phyloP scores from a whole-genome alignment of 371 early-diverging fungal genomes.

The Mucor plumbeus region DNA sequence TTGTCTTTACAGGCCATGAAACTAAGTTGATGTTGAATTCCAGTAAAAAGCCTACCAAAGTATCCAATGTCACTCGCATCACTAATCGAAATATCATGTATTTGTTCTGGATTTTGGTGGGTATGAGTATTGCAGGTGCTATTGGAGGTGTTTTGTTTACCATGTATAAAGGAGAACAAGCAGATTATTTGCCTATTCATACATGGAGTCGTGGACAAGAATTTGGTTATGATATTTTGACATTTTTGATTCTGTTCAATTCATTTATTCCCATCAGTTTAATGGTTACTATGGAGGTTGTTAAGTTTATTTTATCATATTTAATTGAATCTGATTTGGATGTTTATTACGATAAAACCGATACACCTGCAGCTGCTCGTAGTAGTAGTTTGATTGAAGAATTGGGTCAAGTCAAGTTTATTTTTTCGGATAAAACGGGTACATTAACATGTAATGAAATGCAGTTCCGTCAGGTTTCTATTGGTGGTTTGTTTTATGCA shows the following conservation, averaged over 20 bases:
- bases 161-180: slow-evolving; percentile 35
- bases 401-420: slow-evolving; percentile 90
- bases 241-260: slow-evolving; percentile 82
- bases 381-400: slow-evolving; percentile 87
- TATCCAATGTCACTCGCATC: slow-evolving; percentile 68
- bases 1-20: slow-evolving; percentile 84
- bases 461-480: slow-evolving; percentile 66
- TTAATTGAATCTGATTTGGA: slow-evolving; percentile 68
- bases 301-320: slow-evolving; percentile 67
- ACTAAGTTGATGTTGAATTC: slow-evolving; percentile 80
- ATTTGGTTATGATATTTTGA: slow-evolving; percentile 70
- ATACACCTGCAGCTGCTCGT: slow-evolving; percentile 73
- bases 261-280: slow-evolving; percentile 84
- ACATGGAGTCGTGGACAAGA: slow-evolving; percentile 26
- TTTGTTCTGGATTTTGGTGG: slow-evolving; percentile 80
- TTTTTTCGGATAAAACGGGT: slow-evolving; percentile 96
- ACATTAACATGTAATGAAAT: slow-evolving; percentile 76
- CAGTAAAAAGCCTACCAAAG: slow-evolving; percentile 43
- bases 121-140: slow-evolving; percentile 81
- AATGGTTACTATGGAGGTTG: slow-evolving; percentile 82
- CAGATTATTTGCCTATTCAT: slow-evolving; percentile 34
- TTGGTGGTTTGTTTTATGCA: slow-evolving; percentile 62
- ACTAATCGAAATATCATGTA: slow-evolving; percentile 91
- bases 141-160: slow-evolving; percentile 63
- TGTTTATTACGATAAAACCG: slow-evolving; percentile 69